Evolutionary conservation across 345 rosid genomes (phyloP).

Genomic region (Pelargonium nanum): DNA sequence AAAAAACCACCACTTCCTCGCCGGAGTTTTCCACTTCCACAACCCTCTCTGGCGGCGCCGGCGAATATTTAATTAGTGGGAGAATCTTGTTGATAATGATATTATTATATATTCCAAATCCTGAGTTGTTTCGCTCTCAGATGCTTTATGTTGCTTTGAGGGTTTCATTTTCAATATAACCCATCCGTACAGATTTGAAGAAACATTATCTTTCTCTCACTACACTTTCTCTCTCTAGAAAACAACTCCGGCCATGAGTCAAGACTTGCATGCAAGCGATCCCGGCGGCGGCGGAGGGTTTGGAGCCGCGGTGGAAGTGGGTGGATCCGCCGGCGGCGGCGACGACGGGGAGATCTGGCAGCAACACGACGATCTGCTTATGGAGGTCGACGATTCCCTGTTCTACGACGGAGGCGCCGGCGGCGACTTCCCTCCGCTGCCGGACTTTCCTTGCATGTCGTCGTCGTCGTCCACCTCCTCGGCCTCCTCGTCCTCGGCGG

Average conservation of each 20-base stretch:
- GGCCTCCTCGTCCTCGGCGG: conserved; percentile 53
- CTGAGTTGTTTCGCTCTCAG: conserved; percentile 12
- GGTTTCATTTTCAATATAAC: conserved; percentile 25
- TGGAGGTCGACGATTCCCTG: conserved; percentile 43
- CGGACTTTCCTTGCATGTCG: conserved; percentile 95
- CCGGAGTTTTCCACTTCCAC: too few species aligned
- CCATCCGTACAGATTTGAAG: conserved; percentile 7
- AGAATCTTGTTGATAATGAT: neutral
- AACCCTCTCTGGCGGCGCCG: too few species aligned
- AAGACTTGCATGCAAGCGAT: neutral
- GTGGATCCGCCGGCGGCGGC: conserved; percentile 8
- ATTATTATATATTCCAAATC: neutral
- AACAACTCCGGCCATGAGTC: neutral
- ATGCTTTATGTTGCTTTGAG: conserved; percentile 43
- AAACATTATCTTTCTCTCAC: neutral
- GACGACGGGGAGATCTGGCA: conserved; percentile 46
- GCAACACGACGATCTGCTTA: conserved; percentile 31
- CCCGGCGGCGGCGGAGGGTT: neutral
- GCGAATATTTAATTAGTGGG: neutral
- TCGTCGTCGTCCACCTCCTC: conserved; percentile 81
- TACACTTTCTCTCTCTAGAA: neutral
- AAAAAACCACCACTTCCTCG: too few species aligned
- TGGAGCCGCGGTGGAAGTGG: neutral
- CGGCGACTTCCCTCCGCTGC: conserved; percentile 55
- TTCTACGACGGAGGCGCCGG: conserved; percentile 55